phyloP scores from a whole-genome alignment of 2,329 filamentous ascomycete genomes.

The Tolypocladium pustulatum region DNA sequence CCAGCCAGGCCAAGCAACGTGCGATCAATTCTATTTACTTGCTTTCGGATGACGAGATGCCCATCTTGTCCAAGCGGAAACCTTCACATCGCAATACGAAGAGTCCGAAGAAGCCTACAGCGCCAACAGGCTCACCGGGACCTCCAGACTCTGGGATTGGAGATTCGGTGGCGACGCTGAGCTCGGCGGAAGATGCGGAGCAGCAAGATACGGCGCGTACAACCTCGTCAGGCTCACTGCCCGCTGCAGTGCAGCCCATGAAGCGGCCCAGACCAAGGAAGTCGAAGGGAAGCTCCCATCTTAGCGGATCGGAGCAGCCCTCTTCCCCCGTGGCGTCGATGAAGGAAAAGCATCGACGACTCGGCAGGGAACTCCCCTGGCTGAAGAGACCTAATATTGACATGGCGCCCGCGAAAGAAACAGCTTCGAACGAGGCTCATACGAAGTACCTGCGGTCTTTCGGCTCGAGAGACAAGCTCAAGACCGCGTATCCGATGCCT shows the following conservation, averaged over 20 bases:
- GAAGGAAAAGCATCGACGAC: constrained; percentile 1
- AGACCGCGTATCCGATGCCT: neutral
- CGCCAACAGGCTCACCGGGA: neutral
- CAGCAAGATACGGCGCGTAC: neutral
- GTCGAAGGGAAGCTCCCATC: neutral
- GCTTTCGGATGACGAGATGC: constrained; percentile 26
- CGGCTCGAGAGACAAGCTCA: neutral
- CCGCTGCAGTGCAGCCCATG: neutral
- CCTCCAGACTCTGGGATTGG: neutral
- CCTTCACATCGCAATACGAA: neutral
- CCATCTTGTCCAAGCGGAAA: constrained; percentile 11
- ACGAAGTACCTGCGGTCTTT: neutral
- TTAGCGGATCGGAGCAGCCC: neutral
- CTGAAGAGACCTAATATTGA: neutral
- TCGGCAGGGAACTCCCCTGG: neutral
- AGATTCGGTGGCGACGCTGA: neutral
- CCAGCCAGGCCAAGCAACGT: neutral
- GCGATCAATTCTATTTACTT: constrained; percentile 8
- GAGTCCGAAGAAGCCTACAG: neutral
- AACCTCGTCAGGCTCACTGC: neutral
- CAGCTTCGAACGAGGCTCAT: neutral
- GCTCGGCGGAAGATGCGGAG: neutral
- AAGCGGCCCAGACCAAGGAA: neutral
- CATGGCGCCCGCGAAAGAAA: neutral
- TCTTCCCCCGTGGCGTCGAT: neutral